Evolutionary conservation across 83 land plant genomes (phyloP), one percentile per base, ranked within the genome.

Genomic region (Isoetes engelmannii): DNA sequence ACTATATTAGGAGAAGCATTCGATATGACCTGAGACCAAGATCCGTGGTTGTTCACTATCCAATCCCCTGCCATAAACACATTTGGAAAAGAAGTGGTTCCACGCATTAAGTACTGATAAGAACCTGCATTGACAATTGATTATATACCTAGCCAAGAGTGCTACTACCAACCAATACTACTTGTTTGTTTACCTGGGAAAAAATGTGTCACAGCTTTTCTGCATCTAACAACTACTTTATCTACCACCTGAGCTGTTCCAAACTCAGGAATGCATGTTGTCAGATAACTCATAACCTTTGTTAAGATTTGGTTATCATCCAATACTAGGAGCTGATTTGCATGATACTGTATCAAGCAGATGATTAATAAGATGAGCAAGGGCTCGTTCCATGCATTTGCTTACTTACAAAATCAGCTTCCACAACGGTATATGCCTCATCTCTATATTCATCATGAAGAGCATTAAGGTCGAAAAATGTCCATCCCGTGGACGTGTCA

Each of bases 61-160:
- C 92, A 91, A 49, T 88, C 96, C 44, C 96, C 96, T 44, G 96
- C 92, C 92, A 91, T 88, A 63, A 80, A 91, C 49, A 88, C 72
- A 59, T 91, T 91, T 49, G 89, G 92, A 59, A 91, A 79, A 54
- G 83, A 78, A 21, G 96, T 91, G 5, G 80, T 82, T n/a, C 89
- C 89, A 0, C 84, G 85, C 92, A 91, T 88, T 84, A 91, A 80
- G 69, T 84, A 79, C 49, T 84, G 84, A 70, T 91, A 91, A 41
- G 92, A 91, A 69, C 96, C 89, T 86, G 80, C 21, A 71, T 51
- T 42, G 45, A 3, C 1, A 10, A n/a, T 19, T 20, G 43, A 19
- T 62, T 15, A 42, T 21, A 12, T 41, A 19, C 45, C 15, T 20
- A 45, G 44, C 57, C 9, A 15, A 47, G 5, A 60, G 57, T 54